phyloP scores from a whole-genome alignment of 2,329 filamentous ascomycete genomes.

The Talaromyces funiculosus region DNA sequence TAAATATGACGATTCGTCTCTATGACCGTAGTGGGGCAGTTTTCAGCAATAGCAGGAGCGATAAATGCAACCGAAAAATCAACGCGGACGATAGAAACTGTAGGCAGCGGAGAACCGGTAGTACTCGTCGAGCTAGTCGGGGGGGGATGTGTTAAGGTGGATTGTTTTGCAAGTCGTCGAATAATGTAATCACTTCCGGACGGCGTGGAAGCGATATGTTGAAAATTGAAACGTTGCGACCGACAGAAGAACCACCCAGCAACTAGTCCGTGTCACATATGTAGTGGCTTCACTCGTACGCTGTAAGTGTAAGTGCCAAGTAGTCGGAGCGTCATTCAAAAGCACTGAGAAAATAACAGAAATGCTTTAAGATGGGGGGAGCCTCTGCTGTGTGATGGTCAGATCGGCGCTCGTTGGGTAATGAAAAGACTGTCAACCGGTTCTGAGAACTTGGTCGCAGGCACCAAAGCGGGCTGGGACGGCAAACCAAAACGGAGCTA shows the following conservation, averaged over 20 bases:
- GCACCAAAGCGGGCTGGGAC: not conserved
- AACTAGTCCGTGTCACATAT: not conserved
- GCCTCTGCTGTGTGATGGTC: constrained; percentile 1
- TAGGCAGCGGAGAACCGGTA: not conserved
- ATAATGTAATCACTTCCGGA: not conserved
- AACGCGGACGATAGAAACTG: not conserved
- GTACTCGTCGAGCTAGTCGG: not conserved
- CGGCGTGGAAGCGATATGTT: not conserved
- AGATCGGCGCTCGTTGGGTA: constrained; percentile 12
- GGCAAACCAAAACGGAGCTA: constrained; percentile 2
- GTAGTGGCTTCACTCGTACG: not conserved
- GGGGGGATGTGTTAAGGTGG: not conserved
- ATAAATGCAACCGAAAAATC: not conserved
- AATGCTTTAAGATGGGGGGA: not conserved
- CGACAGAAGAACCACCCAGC: not conserved
- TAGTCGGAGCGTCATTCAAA: not conserved
- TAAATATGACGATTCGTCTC: not conserved
- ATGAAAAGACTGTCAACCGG: constrained; percentile 9
- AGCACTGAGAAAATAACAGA: not conserved
- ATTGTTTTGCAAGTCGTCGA: not conserved
- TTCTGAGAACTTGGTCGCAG: constrained; percentile 9
- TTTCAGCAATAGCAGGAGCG: not conserved
- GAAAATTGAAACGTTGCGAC: not conserved
- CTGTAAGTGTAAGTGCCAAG: not conserved
- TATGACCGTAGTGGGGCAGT: not conserved